Base-by-base conservation (phyloP, 805 yeast species). In the Lachancea lanzarotensis region DNA sequence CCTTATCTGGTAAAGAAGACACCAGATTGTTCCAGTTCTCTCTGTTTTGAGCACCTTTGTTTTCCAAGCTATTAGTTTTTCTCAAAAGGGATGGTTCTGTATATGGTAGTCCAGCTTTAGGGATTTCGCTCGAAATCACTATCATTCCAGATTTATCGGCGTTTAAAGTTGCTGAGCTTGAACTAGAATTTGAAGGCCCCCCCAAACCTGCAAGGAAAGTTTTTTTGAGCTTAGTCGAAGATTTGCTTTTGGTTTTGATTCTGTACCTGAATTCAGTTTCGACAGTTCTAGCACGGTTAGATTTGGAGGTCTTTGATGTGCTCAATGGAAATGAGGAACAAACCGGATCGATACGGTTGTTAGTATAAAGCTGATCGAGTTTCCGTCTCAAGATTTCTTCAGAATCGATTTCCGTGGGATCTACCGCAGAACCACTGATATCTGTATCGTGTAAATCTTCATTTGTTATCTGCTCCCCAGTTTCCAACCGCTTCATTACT, bases 31-130 rank as follows among this genome's bases (percentile, higher is more conserved):
- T 46, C 62, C 66, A 60, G 49, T 69, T 69, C 31, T 64, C 68
- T 43, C 58, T 59, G 38, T 68, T 70, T 25, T 59, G 57, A 22
- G 55, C 55, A 39, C 59, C 67, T 46, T 63, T 59, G 13, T 53
- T 57, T 25, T 65, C 64, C 26, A 60, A 56, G 30, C 52, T 61
- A 45, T 70, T 70, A 2, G 67, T 59, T 46, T 67, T 69, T 39
- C 61, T 57, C 20, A 70, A 52, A 35, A 70, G 50, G 1, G 68
- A 54, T 20, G 73, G 73, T 6, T 69, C 57, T 36, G 60, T 52
- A 44, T 69, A 70, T 3, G 72, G 69, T 25, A 70, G 46, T 38
- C 67, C 62, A 34, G 56, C 61, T 36, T 61, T 55, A 16, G 72
- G 72, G 26, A 64, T 48, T 2, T 48, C 47, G 1, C 67, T 54